Percentiles rank a stretch among this genome's conserved stretches.
Conservation (phyloP, 805 yeast genomes). For the Wickerhamiella slavikovae region DNA sequence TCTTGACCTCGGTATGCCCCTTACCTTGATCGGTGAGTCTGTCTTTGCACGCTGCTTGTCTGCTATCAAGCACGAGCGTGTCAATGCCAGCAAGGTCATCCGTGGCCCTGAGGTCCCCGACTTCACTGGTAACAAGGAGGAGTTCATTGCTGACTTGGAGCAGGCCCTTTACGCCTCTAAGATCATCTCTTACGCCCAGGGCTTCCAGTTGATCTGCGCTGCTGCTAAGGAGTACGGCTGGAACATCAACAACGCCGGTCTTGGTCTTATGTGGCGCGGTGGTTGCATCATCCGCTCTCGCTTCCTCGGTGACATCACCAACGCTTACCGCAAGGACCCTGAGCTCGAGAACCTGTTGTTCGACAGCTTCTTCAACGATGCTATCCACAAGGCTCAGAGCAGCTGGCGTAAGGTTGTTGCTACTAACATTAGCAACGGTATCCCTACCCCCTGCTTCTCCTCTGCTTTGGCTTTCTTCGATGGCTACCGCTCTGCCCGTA, state of each 20-base stretch:
- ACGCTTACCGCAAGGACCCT: constrained; percentile 88
- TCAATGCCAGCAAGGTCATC: constrained; percentile 56
- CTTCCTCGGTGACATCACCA: constrained; percentile 89
- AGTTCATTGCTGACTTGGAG: constrained; percentile 81
- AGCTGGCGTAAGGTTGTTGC: constrained; percentile 88
- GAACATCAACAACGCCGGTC: constrained; percentile 95
- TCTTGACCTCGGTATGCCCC: constrained; percentile 94
- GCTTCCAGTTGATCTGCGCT: constrained; percentile 97
- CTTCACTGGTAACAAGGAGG: constrained; percentile 53
- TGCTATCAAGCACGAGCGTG: constrained; percentile 81
- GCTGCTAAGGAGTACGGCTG: constrained; percentile 94
- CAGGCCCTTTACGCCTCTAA: constrained; percentile 97
- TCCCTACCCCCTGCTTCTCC: constrained; percentile 94
- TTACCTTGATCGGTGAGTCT: constrained; percentile 95
- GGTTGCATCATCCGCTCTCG: constrained; percentile 99
- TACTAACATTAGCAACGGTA: constrained; percentile 63
- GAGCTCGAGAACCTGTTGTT: constrained; percentile 86
- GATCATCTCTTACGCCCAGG: constrained; percentile 97
- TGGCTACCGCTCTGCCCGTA: constrained; percentile 88
- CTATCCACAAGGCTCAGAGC: constrained; percentile 78
- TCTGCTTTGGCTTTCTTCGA: constrained; percentile 96
- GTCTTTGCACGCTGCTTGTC: constrained; percentile 93
- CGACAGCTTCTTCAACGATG: constrained; percentile 84
- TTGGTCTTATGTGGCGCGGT: constrained; percentile 99
- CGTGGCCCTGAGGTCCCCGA: constrained; percentile 57